Base-by-base conservation (phyloP, 371 early-diverging fungal species). In the Rhizopus arrhizus region DNA sequence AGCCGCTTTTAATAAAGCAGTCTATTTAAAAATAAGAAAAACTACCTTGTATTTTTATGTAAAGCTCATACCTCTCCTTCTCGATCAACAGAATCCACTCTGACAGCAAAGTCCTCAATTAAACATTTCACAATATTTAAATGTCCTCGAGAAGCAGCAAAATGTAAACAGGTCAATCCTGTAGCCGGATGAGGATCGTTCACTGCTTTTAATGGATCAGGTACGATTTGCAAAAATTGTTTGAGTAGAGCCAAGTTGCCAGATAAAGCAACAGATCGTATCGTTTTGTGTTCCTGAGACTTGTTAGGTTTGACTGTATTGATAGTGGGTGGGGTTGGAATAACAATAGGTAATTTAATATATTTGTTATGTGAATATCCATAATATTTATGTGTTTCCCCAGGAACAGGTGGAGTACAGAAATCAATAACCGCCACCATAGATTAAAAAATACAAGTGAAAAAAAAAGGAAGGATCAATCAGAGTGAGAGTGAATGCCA, bases 1-100 rank as follows among this genome's bases (percentile, higher is more conserved):
- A 32, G 91, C 85, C 4, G 92, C 92, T 70, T 92, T 93, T 22
- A 89, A 66, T 5, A 95, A 71, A 6, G 92, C 85, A 9, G 94
- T 92, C 89, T 91, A 79, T 28, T 28, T n/a, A 51, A 5, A 48
- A n/a, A 3, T 31, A 11, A 33, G 31, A 31, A 33, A 55, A 35
- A 33, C 8, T 34, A 3, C 35, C 5, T 16, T 7, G 13, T 32
- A 35, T 3, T 48, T 5, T 28, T 31, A 12, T 32, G 13, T 43
- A 50, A 51, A 36, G 43, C 16, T 42, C 65, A 42, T 78, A 87
- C 91, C 84, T 90, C 94, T 66, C 84, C 85, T 66, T 89, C 90
- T 33, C 75, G 77, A 63, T 94, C 91, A 45, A 72, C 68, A 0
- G 83, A 55, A 65, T 92, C 91, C 0, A 91, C 86, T 4, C 81